A percentile compares a stretch with the other conserved stretches of the same genome.
Conservation (phyloP, 2,329 filamentous ascomycete genomes). For the Talaromyces sp. region DNA sequence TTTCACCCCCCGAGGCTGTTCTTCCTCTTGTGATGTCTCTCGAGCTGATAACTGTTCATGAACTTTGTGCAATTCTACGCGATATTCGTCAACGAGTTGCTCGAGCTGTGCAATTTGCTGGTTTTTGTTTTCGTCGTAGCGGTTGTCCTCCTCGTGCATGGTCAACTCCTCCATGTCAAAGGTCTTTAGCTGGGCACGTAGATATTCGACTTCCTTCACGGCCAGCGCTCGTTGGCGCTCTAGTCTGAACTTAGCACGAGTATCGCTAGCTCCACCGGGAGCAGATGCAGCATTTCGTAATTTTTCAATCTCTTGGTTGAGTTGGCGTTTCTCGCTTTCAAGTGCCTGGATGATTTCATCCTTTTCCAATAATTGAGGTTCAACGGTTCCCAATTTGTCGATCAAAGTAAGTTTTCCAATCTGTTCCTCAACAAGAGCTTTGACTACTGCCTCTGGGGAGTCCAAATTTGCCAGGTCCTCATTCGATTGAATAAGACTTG, state of each 20-base stretch:
- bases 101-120: slow-evolving; percentile 77
- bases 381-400: slow-evolving; percentile 70
- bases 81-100: slow-evolving; percentile 79
- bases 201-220: slow-evolving; percentile 87
- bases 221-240: slow-evolving; percentile 82
- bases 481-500: slow-evolving; percentile 71
- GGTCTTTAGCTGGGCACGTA: slow-evolving; percentile 84
- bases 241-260: slow-evolving; percentile 63
- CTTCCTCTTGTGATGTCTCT: slow-evolving; percentile 44
- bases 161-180: slow-evolving; percentile 84
- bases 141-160: slow-evolving; percentile 64
- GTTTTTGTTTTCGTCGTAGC: slow-evolving; percentile 66
- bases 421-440: slow-evolving; percentile 75
- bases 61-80: slow-evolving; percentile 67
- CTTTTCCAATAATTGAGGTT: slow-evolving; percentile 71
- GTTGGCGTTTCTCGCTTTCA: slow-evolving; percentile 60
- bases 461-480: slow-evolving; percentile 66
- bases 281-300: slow-evolving; percentile 47
- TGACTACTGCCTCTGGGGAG: slow-evolving; percentile 79
- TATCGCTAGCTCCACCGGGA: slow-evolving; percentile 49
- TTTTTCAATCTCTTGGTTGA: slow-evolving; percentile 66
- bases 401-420: slow-evolving; percentile 73
- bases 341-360: slow-evolving; percentile 68
- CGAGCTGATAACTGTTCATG: slow-evolving; percentile 66
- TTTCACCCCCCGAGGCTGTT: slow-evolving; percentile 52